phyloP scores from a whole-genome alignment of 1,284 basidiomycete genomes.

The Moniliella sp. region DNA sequence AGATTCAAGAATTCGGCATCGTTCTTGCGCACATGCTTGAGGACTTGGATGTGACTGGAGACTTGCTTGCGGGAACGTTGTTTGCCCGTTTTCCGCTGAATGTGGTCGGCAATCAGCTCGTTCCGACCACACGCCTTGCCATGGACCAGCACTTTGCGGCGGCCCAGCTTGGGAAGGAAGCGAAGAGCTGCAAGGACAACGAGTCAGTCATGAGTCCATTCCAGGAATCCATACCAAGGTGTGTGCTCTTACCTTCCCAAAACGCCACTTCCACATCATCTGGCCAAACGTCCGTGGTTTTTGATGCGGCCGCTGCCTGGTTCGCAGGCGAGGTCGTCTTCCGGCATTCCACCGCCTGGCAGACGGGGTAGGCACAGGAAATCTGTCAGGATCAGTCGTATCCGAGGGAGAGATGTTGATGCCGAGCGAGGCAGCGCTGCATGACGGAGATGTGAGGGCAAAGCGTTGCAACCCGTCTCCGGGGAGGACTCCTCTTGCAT shows the following conservation, averaged over 20 bases:
- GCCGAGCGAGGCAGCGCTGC: too few species aligned
- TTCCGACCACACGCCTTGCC: conserved; percentile 40
- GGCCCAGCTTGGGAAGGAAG: conserved; percentile 36
- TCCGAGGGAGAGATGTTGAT: too few species aligned
- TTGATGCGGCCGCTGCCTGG: too few species aligned
- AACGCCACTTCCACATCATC: conserved; percentile 36
- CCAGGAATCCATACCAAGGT: too few species aligned
- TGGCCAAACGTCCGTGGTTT: conserved; percentile 37
- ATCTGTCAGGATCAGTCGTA: too few species aligned
- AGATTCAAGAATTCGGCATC: conserved; percentile 33
- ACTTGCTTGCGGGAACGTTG: conserved; percentile 31
- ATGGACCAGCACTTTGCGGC: conserved; percentile 38
- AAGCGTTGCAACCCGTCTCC: too few species aligned
- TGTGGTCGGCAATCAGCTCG: conserved; percentile 40
- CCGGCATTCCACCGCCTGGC: too few species aligned
- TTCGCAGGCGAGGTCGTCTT: too few species aligned
- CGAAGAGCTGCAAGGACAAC: conserved; percentile 35
- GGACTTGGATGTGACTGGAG: conserved; percentile 33
- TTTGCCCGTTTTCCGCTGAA: conserved; percentile 36
- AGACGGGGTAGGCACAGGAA: too few species aligned
- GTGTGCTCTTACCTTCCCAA: conserved; percentile 28
- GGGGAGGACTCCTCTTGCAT: too few species aligned
- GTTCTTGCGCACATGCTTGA: conserved; percentile 32
- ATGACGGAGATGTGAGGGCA: too few species aligned
- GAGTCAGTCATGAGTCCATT: too few species aligned